Base-by-base conservation (phyloP, 1,284 basidiomycete genomes). In the Xerocomus nothofagi region DNA sequence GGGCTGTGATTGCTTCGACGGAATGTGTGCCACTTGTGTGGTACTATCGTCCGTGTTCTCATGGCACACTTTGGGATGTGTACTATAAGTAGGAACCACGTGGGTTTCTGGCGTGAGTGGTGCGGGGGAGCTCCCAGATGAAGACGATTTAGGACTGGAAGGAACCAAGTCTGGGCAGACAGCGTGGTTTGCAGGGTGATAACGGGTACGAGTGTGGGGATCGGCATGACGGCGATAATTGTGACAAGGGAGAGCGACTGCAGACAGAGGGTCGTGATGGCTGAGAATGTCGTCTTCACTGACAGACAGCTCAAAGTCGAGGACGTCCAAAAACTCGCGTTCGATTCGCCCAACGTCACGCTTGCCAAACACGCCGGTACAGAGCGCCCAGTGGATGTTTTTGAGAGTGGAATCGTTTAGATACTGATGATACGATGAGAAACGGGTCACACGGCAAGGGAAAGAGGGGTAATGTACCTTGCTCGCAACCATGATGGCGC, bases 351-450 rank as follows among this genome's bases (percentile, higher is more conserved):
- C 85, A 20, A 88, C 78, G 60, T 88, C 86, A 18, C 84, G 79
- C 62, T 86, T 87, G 61, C 86, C 86, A 60, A 88, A 88, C 29
- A 88, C 81, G 44, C 85, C 84, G 0, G 86, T 88, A 70, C 86
- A 88, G 12, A 86, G 71, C 11, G 86, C 84, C 85, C 85, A 88
- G 67, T 88, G 85, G 17, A 86, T 73, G 63, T 88, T 88, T 73
- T 88, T 88, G 17, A 88, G 73, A 12, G 86, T 86, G 17, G 83
- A 86, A 61, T 88, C 85, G 59, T 88, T 86, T 23, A 81, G 68
- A 58, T 88, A 88, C 84, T 87, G 53, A 15, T 27, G 37, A 31
- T 41, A 39, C 44, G 43, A 54, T 60, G 43, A 57, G 51, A 52
- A 47, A 65, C 53, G 17, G 45, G 39, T 49, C 40, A 38, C 42